phyloP scores from a whole-genome alignment of 768 basidiomycete genomes.

The Amanita pallidorosea region DNA sequence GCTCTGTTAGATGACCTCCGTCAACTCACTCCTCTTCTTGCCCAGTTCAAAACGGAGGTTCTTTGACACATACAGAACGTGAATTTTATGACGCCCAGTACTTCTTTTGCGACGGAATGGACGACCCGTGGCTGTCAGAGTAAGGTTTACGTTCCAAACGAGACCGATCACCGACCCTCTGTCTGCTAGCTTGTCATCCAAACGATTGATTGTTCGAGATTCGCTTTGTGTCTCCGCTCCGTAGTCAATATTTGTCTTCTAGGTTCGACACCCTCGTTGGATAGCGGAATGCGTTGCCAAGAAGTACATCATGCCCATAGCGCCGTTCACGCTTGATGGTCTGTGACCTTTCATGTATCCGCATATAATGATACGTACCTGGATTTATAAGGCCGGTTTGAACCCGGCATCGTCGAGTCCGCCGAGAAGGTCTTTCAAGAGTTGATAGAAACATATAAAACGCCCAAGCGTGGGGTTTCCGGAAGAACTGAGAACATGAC shows the following conservation, averaged over 20 bases:
- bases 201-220: slow-evolving; percentile 1
- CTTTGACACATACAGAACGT: slow-evolving; percentile 18
- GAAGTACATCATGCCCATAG: slow-evolving; percentile 25
- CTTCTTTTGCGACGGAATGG: slow-evolving; percentile 25
- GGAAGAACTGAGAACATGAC: neutral
- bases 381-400: neutral
- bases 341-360: neutral
- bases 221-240: neutral
- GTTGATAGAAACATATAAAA: neutral
- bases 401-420: neutral
- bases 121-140: slow-evolving; percentile 27
- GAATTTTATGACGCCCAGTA: slow-evolving; percentile 24
- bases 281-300: slow-evolving; percentile 21
- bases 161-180: neutral
- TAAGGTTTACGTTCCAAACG: slow-evolving; percentile 10
- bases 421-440: neutral
- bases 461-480: neutral
- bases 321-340: slow-evolving; percentile 27
- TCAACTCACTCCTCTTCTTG: neutral
- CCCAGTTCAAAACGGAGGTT: slow-evolving; percentile 25
- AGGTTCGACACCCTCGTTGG: slow-evolving; percentile 28
- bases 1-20: neutral
- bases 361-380: neutral
- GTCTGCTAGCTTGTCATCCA: slow-evolving; percentile 1
- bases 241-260: neutral